Base-by-base conservation (phyloP, 768 basidiomycete species). In the Trametes elegans region DNA sequence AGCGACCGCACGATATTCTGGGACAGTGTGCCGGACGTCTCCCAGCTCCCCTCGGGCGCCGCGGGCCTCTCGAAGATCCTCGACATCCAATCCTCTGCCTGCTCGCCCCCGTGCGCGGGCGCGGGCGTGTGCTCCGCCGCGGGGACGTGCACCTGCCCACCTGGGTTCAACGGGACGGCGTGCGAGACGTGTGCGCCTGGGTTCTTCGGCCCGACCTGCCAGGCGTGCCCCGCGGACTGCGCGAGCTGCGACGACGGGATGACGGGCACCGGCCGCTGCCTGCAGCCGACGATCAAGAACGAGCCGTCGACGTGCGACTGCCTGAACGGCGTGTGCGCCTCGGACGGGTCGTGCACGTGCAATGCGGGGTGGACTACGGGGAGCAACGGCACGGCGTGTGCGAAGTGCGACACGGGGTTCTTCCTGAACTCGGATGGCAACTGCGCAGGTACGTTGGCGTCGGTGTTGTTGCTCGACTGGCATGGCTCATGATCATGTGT, bases 111-210 rank as follows among this genome's bases (percentile, higher is more conserved):
- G 2, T 95, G 93, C 64, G 78, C 91, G 0, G 80, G 85, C 2
- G 76, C 79, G 0, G 88, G 90, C 10, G 72, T 87, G 6, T 96
- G 93, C 63, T 81, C 85, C 0, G 68, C 83, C 0, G 79, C 81
- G 0, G 88, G 88, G 8, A 81, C 78, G 13, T 96, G 93, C 63
- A 70, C 74, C 0, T 96, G 93, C 63, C 77, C 83, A 0, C 55
- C 80, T 2, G 89, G 89, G 0, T 95, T 93, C 68, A 83, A 78
- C 0, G 93, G 93, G 3, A 68, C 83, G 5, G 83, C 86, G 0
- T 96, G 93, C 71, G 91, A 94, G 66, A 73, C 81, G 0, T 96
- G 93, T 61, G 76, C 82, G 1, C 29, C 76, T 5, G 88, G 88
- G 0, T 87, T 87, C 69, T 96, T 88, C 63, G 93, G 93, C 0